phyloP scores from a whole-genome alignment of 192 early-diverging fungal species.

The Phlyctochytrium arcticum region DNA sequence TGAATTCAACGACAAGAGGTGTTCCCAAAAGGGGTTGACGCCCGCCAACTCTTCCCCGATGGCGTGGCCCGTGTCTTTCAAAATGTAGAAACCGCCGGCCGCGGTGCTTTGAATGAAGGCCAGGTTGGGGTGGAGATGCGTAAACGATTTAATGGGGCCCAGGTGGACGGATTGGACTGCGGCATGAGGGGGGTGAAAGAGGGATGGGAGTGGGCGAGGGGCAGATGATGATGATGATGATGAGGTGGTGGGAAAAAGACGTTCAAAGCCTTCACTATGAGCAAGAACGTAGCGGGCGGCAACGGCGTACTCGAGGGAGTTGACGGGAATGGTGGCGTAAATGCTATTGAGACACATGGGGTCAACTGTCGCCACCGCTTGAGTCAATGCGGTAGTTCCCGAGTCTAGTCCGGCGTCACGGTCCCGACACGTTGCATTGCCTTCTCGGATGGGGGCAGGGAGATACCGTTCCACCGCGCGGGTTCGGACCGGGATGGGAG shows the following conservation, averaged over 20 bases:
- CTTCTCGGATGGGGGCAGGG: too few species aligned
- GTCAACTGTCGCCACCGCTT: neutral
- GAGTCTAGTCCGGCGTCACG: too few species aligned
- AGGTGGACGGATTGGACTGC: slow-evolving; percentile 19
- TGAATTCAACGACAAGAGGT: too few species aligned
- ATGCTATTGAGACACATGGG: neutral
- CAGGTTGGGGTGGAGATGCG: neutral
- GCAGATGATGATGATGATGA: too few species aligned
- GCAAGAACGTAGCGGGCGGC: slow-evolving; percentile 2
- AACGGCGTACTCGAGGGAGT: neutral
- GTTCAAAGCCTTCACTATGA: neutral
- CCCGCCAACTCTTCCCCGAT: slow-evolving; percentile 4
- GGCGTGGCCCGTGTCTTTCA: neutral
- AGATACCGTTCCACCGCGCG: too few species aligned
- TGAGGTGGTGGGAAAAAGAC: neutral
- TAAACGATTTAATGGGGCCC: too few species aligned
- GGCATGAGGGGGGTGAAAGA: neutral
- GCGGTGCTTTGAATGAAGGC: slow-evolving; percentile 6
- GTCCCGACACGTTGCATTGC: too few species aligned
- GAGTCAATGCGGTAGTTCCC: too few species aligned
- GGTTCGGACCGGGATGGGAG: too few species aligned
- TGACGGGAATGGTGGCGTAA: neutral
- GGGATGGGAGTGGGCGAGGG: neutral
- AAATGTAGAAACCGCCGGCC: slow-evolving; percentile 2
- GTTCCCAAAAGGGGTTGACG: slow-evolving; percentile 10